phyloP scores from a whole-genome alignment of 495 filamentous ascomycete genomes.

The Pseudomonodictys pantanalensis region DNA sequence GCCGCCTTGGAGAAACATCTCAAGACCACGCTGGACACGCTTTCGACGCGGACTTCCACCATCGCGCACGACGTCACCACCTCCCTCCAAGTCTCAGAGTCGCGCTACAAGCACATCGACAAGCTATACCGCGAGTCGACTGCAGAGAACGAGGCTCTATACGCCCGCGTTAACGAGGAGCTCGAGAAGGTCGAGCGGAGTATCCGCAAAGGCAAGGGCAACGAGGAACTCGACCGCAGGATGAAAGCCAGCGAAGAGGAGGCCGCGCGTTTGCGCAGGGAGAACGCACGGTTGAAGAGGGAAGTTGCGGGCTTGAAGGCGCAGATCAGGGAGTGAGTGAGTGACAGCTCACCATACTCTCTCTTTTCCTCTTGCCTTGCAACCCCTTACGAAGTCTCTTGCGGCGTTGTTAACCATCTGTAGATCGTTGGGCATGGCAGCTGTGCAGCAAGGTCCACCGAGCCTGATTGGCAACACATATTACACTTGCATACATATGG shows the following conservation, averaged over 20 bases:
- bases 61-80: slow-evolving; percentile 67
- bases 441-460: not conserved
- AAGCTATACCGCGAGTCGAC: slow-evolving; percentile 84
- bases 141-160: slow-evolving; percentile 91
- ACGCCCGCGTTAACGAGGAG: slow-evolving; percentile 89
- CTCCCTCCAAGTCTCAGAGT: slow-evolving; percentile 66
- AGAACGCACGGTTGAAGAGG: slow-evolving; percentile 66
- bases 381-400: not conserved
- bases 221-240: slow-evolving; percentile 67
- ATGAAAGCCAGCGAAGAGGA: slow-evolving; percentile 68
- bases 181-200: slow-evolving; percentile 77
- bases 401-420: not conserved
- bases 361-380: not conserved
- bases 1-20: slow-evolving; percentile 63
- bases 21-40: slow-evolving; percentile 57
- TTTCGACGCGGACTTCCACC: slow-evolving; percentile 57
- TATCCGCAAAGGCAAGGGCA: slow-evolving; percentile 67
- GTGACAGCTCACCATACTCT: not conserved
- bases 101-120: slow-evolving; percentile 78
- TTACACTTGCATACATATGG: slow-evolving; percentile 2
- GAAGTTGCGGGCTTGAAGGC: slow-evolving; percentile 49
- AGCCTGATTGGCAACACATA: not conserved
- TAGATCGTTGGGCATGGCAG: not conserved
- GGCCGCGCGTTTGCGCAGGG: slow-evolving; percentile 68
- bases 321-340: slow-evolving; percentile 33